Evolutionary conservation across 345 rosid species (phyloP), one percentile per base, ranked within the genome.

Genomic region (Eucalyptus coolabah): DNA sequence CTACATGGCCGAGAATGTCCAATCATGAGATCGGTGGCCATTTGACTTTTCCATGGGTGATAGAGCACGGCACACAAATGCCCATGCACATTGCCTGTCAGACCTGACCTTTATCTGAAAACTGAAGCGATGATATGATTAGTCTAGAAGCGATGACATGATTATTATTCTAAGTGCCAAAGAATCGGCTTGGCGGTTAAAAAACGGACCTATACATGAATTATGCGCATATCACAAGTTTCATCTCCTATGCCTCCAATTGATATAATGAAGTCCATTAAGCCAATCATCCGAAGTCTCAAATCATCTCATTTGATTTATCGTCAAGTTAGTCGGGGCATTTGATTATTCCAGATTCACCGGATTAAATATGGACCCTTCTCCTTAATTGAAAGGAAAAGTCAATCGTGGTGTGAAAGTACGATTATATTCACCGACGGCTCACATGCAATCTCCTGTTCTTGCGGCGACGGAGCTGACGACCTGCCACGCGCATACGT

Each of bases 371-470:
- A 72, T 37, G 83, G 47, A 37, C 32, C 83, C 45, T 37, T 37
- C 82, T 37, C 82, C 15, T 37, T 10, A 19, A 19, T 77, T 5
- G 11, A 21, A 21, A 40, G 12, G 8, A 40, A 72, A 77, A 77
- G 83, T 77, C 83, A 77, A 77, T 6, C 16, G 47, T 21, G 16
- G 28, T 37, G 47, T 37, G 9, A 6, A 21, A 77, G 15, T 11
- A 77, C 9, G 80, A 51, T 18, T 54, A 37, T 88, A 59, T n/a
- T 82, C 88, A 34, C 91, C 90, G 87, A 50, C 89, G 37, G 88
- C 90, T 88, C 90, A 91, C 93, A 89, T 90, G 93, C 92, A 34
- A 89, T 77, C 89, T 28, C 87, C 89, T 86, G 47, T 7, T 14
- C 23, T 83, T 54, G 82, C 90, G 63, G 83, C 45, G 45, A 11